Evolutionary conservation across 306 rosid species (phyloP).

Genomic region (peach (Prunus persica)): Prunus_persica_NCBIv2 NC_034015.1:20098001-20098500

Average conservation of each 20-base stretch:
- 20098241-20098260: background rate
- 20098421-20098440: slow-evolving; percentile 38
- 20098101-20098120: no score
- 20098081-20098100: background rate
- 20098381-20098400: slow-evolving; percentile 20
- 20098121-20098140: background rate
- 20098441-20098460: slow-evolving; percentile 42
- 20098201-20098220: background rate
- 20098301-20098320: slow-evolving; percentile 10
- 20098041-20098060: background rate
- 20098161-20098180: background rate
- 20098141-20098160: background rate
- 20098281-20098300: slow-evolving; percentile 1
- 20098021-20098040: background rate
- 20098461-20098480: slow-evolving; percentile 78
- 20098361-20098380: background rate
- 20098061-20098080: background rate
- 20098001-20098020: no score
- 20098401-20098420: slow-evolving; percentile 6
- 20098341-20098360: slow-evolving; percentile 10
- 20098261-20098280: slow-evolving; percentile 7
- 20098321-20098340: slow-evolving; percentile 19
- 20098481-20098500: slow-evolving; percentile 93
- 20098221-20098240: background rate
- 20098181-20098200: background rate